phyloP scores from a whole-genome alignment of 352 stramenopile species.

The Phytophthora ohioensis region DNA sequence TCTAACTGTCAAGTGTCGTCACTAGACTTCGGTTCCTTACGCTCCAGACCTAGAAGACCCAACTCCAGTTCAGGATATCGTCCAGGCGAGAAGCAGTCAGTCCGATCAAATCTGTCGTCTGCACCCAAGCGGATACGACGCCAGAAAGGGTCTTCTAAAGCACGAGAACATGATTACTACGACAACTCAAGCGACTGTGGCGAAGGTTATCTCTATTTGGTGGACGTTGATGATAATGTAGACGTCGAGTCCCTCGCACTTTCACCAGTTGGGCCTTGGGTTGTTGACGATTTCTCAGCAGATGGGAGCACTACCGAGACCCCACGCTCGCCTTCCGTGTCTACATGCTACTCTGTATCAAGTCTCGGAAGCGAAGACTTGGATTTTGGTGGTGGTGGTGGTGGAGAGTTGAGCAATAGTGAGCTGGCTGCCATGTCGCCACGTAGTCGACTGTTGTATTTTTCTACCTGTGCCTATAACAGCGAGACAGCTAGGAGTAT shows the following conservation, averaged over 20 bases:
- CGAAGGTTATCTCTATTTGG: constrained; percentile 37
- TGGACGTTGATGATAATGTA: constrained; percentile 28
- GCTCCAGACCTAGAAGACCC: constrained; percentile 8
- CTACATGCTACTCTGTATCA: constrained; percentile 34
- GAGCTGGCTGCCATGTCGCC: constrained; percentile 54
- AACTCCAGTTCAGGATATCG: constrained; percentile 14
- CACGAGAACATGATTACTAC: background rate
- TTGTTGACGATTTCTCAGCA: constrained; percentile 30
- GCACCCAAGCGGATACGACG: constrained; percentile 1
- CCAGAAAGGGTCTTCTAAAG: background rate
- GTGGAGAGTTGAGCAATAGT: constrained; percentile 16
- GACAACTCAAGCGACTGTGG: constrained; percentile 16
- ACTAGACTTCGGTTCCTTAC: constrained; percentile 19
- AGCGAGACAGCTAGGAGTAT: constrained; percentile 7
- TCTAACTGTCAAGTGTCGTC: constrained; percentile 3
- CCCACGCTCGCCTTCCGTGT: constrained; percentile 32
- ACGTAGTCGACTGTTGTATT: constrained; percentile 68
- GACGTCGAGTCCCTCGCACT: constrained; percentile 24
- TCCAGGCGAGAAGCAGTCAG: constrained; percentile 3
- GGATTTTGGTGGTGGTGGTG: constrained; percentile 34
- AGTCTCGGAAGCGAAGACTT: constrained; percentile 34
- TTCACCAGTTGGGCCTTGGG: constrained; percentile 67
- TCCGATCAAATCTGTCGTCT: constrained; percentile 8
- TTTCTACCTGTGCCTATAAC: constrained; percentile 54
- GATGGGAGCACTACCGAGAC: constrained; percentile 4